These are phyloP conservation scores for Trichosporon ovoides DNA, from an alignment of 1,284 basidiomycete genomes.

Conservation along the genomic window DNA sequence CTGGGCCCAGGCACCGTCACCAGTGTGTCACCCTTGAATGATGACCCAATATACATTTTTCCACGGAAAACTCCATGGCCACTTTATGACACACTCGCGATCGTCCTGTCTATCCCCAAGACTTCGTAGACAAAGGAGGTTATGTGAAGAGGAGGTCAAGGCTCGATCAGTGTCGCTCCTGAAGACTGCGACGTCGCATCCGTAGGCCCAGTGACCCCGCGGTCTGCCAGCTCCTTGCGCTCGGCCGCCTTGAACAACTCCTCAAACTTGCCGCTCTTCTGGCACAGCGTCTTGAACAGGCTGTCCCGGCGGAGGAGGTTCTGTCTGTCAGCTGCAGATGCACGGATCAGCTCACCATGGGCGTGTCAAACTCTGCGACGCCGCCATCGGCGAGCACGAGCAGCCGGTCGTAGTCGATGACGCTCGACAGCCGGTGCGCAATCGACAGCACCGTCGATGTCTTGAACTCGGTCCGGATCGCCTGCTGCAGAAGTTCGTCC, in stretches of 20 bases:
- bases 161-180: neutral
- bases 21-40: too few species aligned
- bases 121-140: neutral
- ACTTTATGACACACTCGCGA: too few species aligned
- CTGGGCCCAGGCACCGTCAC: too few species aligned
- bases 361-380: constrained; percentile 76
- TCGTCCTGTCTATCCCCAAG: neutral
- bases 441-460: constrained; percentile 75
- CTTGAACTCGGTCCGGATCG: constrained; percentile 72
- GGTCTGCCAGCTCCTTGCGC: constrained; percentile 33
- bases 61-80: too few species aligned
- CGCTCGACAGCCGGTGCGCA: constrained; percentile 66
- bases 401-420: constrained; percentile 70
- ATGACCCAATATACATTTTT: too few species aligned
- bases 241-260: constrained; percentile 52
- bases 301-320: constrained; percentile 69
- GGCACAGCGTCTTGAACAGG: constrained; percentile 71
- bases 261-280: constrained; percentile 69
- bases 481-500: constrained; percentile 62
- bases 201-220: neutral
- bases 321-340: constrained; percentile 17
- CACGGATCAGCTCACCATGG: constrained; percentile 48
- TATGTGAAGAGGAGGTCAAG: neutral
- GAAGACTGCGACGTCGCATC: neutral
- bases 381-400: constrained; percentile 74